phyloP scores from a whole-genome alignment of 164 flowering plant genomes.

The Liriodendron chinense region DNA sequence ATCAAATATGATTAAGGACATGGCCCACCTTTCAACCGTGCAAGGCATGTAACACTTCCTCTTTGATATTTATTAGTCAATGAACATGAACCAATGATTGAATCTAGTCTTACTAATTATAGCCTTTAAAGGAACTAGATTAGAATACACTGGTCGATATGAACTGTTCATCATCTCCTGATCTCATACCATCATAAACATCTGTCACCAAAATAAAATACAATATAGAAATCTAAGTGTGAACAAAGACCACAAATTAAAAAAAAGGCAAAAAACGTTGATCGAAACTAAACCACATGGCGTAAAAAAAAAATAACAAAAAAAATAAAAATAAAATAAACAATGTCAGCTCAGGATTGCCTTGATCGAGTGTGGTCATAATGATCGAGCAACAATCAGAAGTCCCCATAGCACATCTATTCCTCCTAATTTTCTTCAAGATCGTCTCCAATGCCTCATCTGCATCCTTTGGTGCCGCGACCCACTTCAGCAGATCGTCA shows the following conservation, averaged over 20 bases:
- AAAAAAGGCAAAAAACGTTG: constrained; percentile 36
- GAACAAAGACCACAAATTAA: neutral
- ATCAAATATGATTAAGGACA: no score
- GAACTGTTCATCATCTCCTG: no score
- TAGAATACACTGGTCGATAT: no score
- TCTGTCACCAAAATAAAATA: neutral
- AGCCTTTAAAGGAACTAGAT: no score
- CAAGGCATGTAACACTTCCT: no score
- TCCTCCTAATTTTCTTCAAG: constrained; percentile 27
- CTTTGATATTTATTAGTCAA: no score
- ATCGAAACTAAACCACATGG: constrained; percentile 76
- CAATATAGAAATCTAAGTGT: neutral
- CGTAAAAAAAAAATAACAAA: no score
- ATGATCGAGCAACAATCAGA: constrained; percentile 62
- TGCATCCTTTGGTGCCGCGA: constrained; percentile 56
- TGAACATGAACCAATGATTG: no score
- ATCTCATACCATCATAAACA: no score
- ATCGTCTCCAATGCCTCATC: constrained; percentile 56
- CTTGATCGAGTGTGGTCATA: constrained; percentile 54
- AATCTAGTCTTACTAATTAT: no score
- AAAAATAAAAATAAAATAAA: no score
- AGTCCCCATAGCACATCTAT: constrained; percentile 40
- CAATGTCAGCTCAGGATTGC: constrained; percentile 64
- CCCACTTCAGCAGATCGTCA: constrained; percentile 37
- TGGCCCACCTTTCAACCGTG: no score